These are phyloP conservation scores for Melanopsichium pennsylvanicum DNA, from an alignment of 1,284 basidiomycete species.

Conservation along the genomic window DNA sequence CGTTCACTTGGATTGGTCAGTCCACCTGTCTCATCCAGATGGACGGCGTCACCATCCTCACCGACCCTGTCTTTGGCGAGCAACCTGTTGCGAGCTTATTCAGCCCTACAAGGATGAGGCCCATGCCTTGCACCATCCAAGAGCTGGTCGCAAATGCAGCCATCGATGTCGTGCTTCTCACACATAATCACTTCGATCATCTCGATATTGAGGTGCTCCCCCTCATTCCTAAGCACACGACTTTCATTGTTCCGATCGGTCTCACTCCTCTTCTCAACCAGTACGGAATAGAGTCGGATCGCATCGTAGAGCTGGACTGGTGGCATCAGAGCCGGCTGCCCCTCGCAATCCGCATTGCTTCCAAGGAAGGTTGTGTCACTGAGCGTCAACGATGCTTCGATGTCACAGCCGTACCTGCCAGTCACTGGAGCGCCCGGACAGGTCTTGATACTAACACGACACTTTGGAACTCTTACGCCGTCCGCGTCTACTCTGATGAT, in stretches of 20 bases:
- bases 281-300: constrained; percentile 43
- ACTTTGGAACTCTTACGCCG: constrained; percentile 65
- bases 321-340: constrained; percentile 50
- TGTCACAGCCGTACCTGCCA: constrained; percentile 49
- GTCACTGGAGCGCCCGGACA: constrained; percentile 69
- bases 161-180: constrained; percentile 68
- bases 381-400: constrained; percentile 21
- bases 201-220: constrained; percentile 54
- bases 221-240: constrained; percentile 39
- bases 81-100: constrained; percentile 67
- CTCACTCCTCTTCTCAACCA: constrained; percentile 47
- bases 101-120: constrained; percentile 67
- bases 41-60: constrained; percentile 68
- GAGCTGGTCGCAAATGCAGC: constrained; percentile 63
- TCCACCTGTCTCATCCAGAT: constrained; percentile 67
- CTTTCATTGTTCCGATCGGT: constrained; percentile 62
- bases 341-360: constrained; percentile 20
- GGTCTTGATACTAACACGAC: constrained; percentile 68
- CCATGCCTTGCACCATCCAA: constrained; percentile 67
- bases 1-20: constrained; percentile 59
- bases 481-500: constrained; percentile 26
- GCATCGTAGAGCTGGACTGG: constrained; percentile 62
- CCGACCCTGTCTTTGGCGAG: constrained; percentile 69
- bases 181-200: constrained; percentile 67
- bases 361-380: not conserved